phyloP scores from a whole-genome alignment of 257 asterid species.

The Thymus quinquecostatus region DNA sequence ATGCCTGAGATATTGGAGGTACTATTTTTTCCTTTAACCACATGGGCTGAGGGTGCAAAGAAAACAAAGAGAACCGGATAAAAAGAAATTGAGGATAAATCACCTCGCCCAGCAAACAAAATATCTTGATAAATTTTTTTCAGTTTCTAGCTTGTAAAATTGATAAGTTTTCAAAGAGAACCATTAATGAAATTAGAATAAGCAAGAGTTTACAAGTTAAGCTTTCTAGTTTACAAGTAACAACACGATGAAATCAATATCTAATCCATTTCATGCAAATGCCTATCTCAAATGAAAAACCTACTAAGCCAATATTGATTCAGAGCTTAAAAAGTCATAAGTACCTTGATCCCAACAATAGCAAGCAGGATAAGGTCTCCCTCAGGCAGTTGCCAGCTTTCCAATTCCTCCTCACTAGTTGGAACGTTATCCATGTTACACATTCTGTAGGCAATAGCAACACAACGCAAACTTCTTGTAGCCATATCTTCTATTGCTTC shows the following conservation, averaged over 20 bases:
- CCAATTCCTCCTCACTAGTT: constrained; percentile 63
- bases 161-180: constrained; percentile 6
- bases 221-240: neutral
- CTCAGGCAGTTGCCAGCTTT: constrained; percentile 81
- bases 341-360: constrained; percentile 91
- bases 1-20: neutral
- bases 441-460: constrained; percentile 75
- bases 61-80: constrained; percentile 12
- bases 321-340: constrained; percentile 20
- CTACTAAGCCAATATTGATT: constrained; percentile 1
- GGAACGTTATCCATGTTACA: constrained; percentile 65
- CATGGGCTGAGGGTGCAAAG: neutral
- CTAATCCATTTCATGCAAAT: neutral
- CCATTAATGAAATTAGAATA: neutral
- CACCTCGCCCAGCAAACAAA: neutral
- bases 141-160: neutral
- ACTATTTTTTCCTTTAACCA: neutral
- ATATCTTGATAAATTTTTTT: neutral
- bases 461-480: constrained; percentile 82
- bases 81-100: neutral
- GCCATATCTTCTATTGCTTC: constrained; percentile 89
- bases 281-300: constrained; percentile 5
- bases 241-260: neutral
- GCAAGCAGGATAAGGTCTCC: constrained; percentile 82
- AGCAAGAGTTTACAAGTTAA: neutral